These are phyloP conservation scores for Byssothecium circinans DNA, from an alignment of 2,329 filamentous ascomycete genomes.

Conservation along the genomic window DNA sequence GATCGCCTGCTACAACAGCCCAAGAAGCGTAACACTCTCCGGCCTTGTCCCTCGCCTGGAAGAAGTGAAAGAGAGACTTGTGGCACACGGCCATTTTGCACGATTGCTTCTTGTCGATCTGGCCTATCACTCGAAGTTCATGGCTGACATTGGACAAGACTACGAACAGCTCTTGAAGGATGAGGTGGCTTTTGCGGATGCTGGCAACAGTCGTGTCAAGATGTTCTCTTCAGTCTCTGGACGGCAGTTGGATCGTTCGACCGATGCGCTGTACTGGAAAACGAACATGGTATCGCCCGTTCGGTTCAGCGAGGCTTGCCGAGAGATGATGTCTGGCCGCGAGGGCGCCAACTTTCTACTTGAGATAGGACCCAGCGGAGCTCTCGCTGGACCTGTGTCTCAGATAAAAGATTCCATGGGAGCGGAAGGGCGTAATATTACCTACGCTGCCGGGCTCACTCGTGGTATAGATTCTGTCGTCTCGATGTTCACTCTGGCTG, in stretches of 20 bases:
- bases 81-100: constrained; percentile 14
- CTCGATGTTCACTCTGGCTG: background rate
- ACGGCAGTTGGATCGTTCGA: background rate
- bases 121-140: constrained; percentile 19
- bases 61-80: constrained; percentile 15
- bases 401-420: background rate
- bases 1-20: constrained; percentile 38
- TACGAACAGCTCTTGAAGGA: constrained; percentile 10
- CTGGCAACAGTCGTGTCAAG: background rate
- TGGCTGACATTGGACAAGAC: constrained; percentile 9
- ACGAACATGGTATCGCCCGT: constrained; percentile 7
- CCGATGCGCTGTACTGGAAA: constrained; percentile 8
- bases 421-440: too few species aligned
- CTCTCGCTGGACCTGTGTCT: constrained; percentile 12
- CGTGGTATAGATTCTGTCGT: too few species aligned
- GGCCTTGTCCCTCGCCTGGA: constrained; percentile 39
- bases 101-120: constrained; percentile 16
- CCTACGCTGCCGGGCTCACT: too few species aligned
- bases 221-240: constrained; percentile 10
- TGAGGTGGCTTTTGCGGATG: too few species aligned
- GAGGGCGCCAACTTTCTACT: constrained; percentile 12
- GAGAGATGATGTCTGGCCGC: constrained; percentile 4
- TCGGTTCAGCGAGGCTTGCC: constrained; percentile 10
- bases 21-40: constrained; percentile 46
- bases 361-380: constrained; percentile 22